Evolutionary conservation across 192 early-diverging fungal genomes (phyloP).

Genomic region (Phycomyces nitens): DNA sequence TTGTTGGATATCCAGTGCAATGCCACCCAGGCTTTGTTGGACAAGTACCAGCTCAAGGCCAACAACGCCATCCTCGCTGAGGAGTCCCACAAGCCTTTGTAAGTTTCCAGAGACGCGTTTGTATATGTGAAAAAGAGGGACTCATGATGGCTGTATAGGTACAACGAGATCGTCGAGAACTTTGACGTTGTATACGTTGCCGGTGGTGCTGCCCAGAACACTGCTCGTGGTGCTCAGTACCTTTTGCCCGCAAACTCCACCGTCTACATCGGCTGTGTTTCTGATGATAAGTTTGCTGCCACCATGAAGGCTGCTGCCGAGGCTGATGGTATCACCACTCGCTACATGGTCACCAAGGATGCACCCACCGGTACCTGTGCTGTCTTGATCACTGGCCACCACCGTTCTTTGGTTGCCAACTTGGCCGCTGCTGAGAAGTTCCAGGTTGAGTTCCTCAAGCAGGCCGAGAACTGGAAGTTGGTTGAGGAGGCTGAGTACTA

Average conservation of each 20-base stretch:
- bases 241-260: slow-evolving; percentile 83
- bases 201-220: slow-evolving; percentile 97
- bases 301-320: slow-evolving; percentile 73
- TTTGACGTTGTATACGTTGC: slow-evolving; percentile 82
- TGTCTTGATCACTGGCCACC: slow-evolving; percentile 85
- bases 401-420: slow-evolving; percentile 90
- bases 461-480: slow-evolving; percentile 79
- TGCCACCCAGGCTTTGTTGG: slow-evolving; percentile 67
- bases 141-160: slow-evolving; percentile 36
- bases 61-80: slow-evolving; percentile 96
- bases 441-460: slow-evolving; percentile 42
- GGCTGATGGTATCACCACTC: slow-evolving; percentile 81
- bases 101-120: slow-evolving; percentile 27
- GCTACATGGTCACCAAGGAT: slow-evolving; percentile 77
- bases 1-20: slow-evolving; percentile 94
- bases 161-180: slow-evolving; percentile 74
- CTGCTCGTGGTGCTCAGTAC: slow-evolving; percentile 85
- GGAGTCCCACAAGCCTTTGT: slow-evolving; percentile 82
- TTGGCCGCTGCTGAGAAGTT: slow-evolving; percentile 92
- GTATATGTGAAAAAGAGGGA: background rate
- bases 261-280: slow-evolving; percentile 92
- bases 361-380: slow-evolving; percentile 94
- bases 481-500: slow-evolving; percentile 86
- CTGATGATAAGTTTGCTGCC: slow-evolving; percentile 78
- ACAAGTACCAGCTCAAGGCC: slow-evolving; percentile 83